These are phyloP conservation scores for Microstegium vimineum DNA, from an alignment of 176 grass and related monocot species.

Conservation along the genomic window DNA sequence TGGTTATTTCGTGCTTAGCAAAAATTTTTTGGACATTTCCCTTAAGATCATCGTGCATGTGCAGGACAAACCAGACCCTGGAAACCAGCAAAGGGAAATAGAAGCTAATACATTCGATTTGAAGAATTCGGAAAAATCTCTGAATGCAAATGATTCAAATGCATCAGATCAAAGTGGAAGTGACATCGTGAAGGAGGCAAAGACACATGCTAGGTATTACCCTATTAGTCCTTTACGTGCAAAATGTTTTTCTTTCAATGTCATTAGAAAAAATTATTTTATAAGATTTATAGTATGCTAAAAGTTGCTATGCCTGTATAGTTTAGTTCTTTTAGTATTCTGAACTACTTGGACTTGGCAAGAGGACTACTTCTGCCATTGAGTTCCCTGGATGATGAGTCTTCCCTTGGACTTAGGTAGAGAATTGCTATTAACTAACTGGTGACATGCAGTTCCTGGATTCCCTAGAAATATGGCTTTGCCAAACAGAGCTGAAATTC, in stretches of 20 bases:
- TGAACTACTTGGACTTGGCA: neutral
- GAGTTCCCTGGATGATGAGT: neutral
- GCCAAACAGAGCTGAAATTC: neutral
- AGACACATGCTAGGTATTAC: slow-evolving; percentile 46
- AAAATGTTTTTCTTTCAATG: slow-evolving; percentile 16
- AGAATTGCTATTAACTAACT: neutral
- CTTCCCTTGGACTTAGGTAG: neutral
- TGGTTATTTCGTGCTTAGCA: slow-evolving; percentile 20
- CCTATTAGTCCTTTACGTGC: neutral
- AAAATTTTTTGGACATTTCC: neutral
- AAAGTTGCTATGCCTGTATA: neutral
- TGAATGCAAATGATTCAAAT: slow-evolving; percentile 23
- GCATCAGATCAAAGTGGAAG: slow-evolving; percentile 29
- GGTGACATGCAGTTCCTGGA: neutral
- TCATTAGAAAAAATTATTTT: neutral
- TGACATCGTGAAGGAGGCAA: slow-evolving; percentile 19
- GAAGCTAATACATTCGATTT: slow-evolving; percentile 15
- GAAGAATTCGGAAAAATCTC: slow-evolving; percentile 6
- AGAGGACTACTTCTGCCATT: neutral
- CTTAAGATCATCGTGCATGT: slow-evolving; percentile 11
- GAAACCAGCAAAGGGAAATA: slow-evolving; percentile 18
- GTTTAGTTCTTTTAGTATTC: slow-evolving; percentile 17
- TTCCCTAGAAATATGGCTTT: neutral
- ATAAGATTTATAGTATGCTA: neutral
- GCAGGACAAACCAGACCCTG: slow-evolving; percentile 35